Percentiles rank a stretch among this genome's conserved stretches.
These are phyloP conservation scores for Apiotrichum gamsii DNA, from an alignment of 1,284 basidiomycete genomes.

Conservation along the genomic window DNA sequence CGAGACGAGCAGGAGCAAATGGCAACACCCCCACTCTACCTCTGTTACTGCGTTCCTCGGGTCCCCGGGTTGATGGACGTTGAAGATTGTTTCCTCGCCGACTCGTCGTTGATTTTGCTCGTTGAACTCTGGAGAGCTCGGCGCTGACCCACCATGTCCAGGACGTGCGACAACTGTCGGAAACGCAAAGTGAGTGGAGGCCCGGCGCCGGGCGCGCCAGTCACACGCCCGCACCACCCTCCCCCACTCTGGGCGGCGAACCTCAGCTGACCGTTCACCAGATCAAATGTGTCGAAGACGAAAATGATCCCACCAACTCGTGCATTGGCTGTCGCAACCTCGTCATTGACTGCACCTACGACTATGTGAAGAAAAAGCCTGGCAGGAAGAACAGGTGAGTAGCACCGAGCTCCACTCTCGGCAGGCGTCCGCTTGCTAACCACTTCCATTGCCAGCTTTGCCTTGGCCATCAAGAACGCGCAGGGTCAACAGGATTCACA, in stretches of 20 bases:
- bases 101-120: too few relatives aligned
- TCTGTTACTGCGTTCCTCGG: too few relatives aligned
- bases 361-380: conserved; percentile 43
- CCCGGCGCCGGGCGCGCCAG: too few relatives aligned
- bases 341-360: conserved; percentile 36
- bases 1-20: too few relatives aligned
- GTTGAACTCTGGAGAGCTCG: too few relatives aligned
- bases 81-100: too few relatives aligned
- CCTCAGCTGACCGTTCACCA: conserved; percentile 4
- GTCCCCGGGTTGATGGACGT: too few relatives aligned
- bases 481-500: background rate
- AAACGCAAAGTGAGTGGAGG: conserved; percentile 33
- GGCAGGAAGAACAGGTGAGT: conserved; percentile 43
- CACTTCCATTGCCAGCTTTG: too few relatives aligned
- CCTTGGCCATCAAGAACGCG: conserved; percentile 7
- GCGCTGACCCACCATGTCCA: background rate
- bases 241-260: background rate
- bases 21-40: too few relatives aligned
- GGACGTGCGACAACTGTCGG: conserved; percentile 41
- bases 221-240: background rate
- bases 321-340: conserved; percentile 42
- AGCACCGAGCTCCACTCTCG: too few relatives aligned
- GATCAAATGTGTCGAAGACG: conserved; percentile 36
- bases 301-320: conserved; percentile 5
- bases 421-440: background rate